These are phyloP conservation scores for Urostyla sp. DNA, from an alignment of 73 alveolate species.

Conservation along the genomic window DNA sequence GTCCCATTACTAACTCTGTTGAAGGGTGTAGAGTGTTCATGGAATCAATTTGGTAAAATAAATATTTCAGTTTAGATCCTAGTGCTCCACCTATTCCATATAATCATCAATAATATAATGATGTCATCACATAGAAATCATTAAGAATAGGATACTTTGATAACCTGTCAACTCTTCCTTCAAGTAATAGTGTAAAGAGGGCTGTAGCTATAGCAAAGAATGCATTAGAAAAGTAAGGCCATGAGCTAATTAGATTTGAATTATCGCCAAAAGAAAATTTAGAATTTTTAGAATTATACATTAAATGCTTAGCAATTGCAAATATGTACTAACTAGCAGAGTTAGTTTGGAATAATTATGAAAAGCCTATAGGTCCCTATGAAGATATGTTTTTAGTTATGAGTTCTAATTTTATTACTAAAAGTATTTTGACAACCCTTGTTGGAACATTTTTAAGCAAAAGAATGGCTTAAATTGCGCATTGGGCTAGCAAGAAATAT, in stretches of 20 bases:
- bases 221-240: slow-evolving; percentile 30
- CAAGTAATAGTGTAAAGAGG: slow-evolving; percentile 42
- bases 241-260: slow-evolving; percentile 54
- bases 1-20: slow-evolving; percentile 40
- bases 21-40: background rate
- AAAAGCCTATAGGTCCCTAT: background rate
- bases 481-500: background rate
- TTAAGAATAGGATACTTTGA: slow-evolving; percentile 81
- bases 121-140: slow-evolving; percentile 8
- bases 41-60: background rate
- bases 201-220: slow-evolving; percentile 50
- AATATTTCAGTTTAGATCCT: background rate
- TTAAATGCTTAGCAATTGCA: background rate
- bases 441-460: background rate
- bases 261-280: background rate
- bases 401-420: background rate
- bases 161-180: slow-evolving; percentile 2
- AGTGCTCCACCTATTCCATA: slow-evolving; percentile 46
- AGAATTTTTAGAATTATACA: background rate
- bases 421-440: background rate
- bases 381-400: background rate
- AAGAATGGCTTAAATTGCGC: slow-evolving; percentile 36
- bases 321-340: background rate
- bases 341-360: background rate
- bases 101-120: slow-evolving; percentile 15